Base-by-base conservation (phyloP, 73 alveolate genomes). In the Paramecium biaurelia region DNA sequence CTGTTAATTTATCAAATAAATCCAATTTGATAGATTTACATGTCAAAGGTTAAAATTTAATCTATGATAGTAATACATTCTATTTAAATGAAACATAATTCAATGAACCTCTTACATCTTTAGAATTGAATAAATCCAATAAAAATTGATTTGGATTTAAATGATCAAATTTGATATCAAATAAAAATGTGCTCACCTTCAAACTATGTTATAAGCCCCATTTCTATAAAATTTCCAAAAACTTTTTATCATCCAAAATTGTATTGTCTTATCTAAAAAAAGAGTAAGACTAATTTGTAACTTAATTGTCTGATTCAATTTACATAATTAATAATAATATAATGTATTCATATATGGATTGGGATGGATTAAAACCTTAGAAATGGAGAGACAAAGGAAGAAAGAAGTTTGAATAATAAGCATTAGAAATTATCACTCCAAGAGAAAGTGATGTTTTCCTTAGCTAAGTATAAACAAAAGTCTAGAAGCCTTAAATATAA, bases 361-460 rank as follows among this genome's bases (percentile, higher is more conserved):
- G 90, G 90, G 90, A 79, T 10, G 90, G 90, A 79, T 79, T 79
- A 32, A 79, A 79, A 79, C 49, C 90, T 7, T 15, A 45, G 7
- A 79, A 79, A 47, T 79, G 45, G 45, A 41, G 21, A 42, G 90
- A 79, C 8, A 79, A 79, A 79, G 90, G 90, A 79, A 79, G 89
- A 41, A 79, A 79, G 56, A 41, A 47, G 23, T 79, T 79, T 24
- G 45, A 79, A 79, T 43, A 79, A 11, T 20, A 21, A 18, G 90
- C 90, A 11, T 35, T 42, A 23, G 90, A 79, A 79, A 79, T 79
- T 8, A 38, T 79, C 4, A 30, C 90, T 26, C 90, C 90, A 0
- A 79, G 56, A 42, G 70, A 47, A 21, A 38, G 56, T 37, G 49
- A 63, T 53, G 12, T 21, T 3, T 53, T 53, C 14, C 11, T 15